Evolutionary conservation across 345 rosid species (phyloP), one percentile per base, ranked within the genome.

Genomic region (Hypericum perforatum): DNA sequence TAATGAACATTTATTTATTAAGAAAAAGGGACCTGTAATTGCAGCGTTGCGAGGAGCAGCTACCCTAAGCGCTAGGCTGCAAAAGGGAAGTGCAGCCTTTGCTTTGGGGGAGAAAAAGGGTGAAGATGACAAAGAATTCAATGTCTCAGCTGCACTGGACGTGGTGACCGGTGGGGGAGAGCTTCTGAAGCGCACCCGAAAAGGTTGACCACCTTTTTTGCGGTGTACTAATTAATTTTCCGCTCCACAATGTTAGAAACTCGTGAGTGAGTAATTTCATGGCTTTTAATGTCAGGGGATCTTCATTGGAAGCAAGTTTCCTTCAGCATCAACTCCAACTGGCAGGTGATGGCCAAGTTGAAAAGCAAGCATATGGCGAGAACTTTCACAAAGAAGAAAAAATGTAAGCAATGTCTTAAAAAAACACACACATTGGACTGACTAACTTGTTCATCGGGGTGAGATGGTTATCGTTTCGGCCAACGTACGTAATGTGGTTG

Each of bases 231-330:
- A n/a, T n/a, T n/a, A n/a, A n/a, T n/a, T n/a, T n/a, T n/a, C n/a
- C n/a, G n/a, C n/a, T n/a, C n/a, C n/a, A n/a, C n/a, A n/a, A n/a
- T n/a, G n/a, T n/a, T n/a, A n/a, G n/a, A 4, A 22, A 22, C 32
- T 22, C 32, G 32, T 22, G 32, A 22, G 32, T 22, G 32, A 22
- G n/a, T n/a, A n/a, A 22, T 43, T 38, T 6, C 14, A 15, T 41
- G 22, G 57, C 13, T 45, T n/a, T 59, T 65, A 55, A 65, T 69
- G 48, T 41, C 79, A 90, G 97, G 96, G 60, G 95, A 70, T 62
- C 79, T 86, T 47, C 96, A 90, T 63, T 80, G 96, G 97, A 90
- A 90, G 75, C 81, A 72, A 76, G 86, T 86, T 65, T 86, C 95
- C 58, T 77, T 90, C 67, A 77, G 72, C 64, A 74, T 84, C 62